Base-by-base conservation (phyloP, 306 rosid genomes). In the Cercis canadensis region DNA sequence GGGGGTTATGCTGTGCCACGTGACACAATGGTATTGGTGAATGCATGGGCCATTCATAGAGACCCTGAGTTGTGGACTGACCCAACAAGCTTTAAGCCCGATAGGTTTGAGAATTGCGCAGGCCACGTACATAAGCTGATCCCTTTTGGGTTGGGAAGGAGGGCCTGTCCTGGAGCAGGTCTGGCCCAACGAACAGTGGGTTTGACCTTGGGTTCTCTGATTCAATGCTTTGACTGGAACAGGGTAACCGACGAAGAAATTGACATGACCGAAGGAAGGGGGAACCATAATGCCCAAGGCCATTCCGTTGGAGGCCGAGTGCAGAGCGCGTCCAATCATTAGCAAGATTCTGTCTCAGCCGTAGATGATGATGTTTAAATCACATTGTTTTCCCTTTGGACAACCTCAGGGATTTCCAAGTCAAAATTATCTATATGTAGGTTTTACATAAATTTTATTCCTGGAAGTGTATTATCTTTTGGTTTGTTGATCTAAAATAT, bases 261-360 rank as follows among this genome's bases (percentile, higher is more conserved):
- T 29, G 78, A 74, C 52, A 73, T 73, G 78, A 52, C 55, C 0
- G 78, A 73, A 34, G 59, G 37, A 18, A 7, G n/a, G 13, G 2
- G 63, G 78, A 34, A 7, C 39, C 39, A 7, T 34, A 7, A 34
- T 7, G 63, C 76, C 82, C 1, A 88, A 79, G 60, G 67, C 53
- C 5, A 69, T 77, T 44, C 84, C 90, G 6, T 44, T 85, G 72
- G 87, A 87, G 34, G 90, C 86, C 24, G 65, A 65, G 72, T 87
- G 87, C 45, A 88, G 75, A 53, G 33, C 80, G 3, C 86, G 89
- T 5, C 67, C 85, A 1, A 57, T 82, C 64, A 65, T 79, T 14
- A 61, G 0, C 12, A 65, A 76, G 14, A 32, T 60, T 60, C 51
- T 74, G 8, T 16, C 19, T 4, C 24, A 16, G 6, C 4, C 32